A percentile compares a stretch with the other conserved stretches of the same genome.
phyloP scores from a whole-genome alignment of 1,284 basidiomycete genomes.

The Ustilago shanxiensis region DNA sequence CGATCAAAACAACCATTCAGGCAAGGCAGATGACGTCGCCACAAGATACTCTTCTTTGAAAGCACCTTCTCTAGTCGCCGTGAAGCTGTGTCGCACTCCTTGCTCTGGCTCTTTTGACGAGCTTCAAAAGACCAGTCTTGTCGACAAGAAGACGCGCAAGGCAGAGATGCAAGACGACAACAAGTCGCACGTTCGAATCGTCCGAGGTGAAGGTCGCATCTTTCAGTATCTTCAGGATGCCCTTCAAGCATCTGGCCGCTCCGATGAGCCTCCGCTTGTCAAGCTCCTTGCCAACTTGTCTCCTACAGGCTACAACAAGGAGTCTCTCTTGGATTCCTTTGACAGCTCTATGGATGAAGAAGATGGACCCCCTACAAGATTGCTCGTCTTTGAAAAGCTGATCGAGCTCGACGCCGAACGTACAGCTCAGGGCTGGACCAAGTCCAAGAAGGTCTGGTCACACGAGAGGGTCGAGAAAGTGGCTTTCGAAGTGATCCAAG shows the following conservation, averaged over 20 bases:
- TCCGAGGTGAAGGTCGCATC: slow-evolving; percentile 59
- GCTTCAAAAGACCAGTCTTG: slow-evolving; percentile 53
- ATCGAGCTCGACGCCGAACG: slow-evolving; percentile 57
- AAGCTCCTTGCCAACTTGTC: slow-evolving; percentile 52
- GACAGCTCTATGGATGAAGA: slow-evolving; percentile 29
- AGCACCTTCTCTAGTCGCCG: slow-evolving; percentile 53
- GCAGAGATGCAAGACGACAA: slow-evolving; percentile 42
- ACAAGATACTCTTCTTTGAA: slow-evolving; percentile 6
- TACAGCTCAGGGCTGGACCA: slow-evolving; percentile 48
- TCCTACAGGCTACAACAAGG: slow-evolving; percentile 9
- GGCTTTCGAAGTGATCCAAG: slow-evolving; percentile 48
- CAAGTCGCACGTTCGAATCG: slow-evolving; percentile 51
- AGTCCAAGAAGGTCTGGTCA: slow-evolving; percentile 42
- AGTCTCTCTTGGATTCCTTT: background rate
- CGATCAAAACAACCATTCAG: background rate
- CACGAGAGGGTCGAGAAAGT: slow-evolving; percentile 54
- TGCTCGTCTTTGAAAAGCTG: slow-evolving; percentile 59
- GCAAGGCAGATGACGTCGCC: background rate
- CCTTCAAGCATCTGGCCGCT: slow-evolving; percentile 20
- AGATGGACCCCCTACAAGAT: slow-evolving; percentile 49
- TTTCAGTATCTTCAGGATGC: slow-evolving; percentile 55
- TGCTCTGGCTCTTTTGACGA: slow-evolving; percentile 60
- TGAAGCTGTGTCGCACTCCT: slow-evolving; percentile 63
- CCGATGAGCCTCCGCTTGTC: slow-evolving; percentile 37
- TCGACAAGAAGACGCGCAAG: slow-evolving; percentile 36